A percentile compares a stretch with the other conserved stretches of the same genome.
phyloP scores from a whole-genome alignment of 495 filamentous ascomycete species.

The Penicillium roqueforti region DNA sequence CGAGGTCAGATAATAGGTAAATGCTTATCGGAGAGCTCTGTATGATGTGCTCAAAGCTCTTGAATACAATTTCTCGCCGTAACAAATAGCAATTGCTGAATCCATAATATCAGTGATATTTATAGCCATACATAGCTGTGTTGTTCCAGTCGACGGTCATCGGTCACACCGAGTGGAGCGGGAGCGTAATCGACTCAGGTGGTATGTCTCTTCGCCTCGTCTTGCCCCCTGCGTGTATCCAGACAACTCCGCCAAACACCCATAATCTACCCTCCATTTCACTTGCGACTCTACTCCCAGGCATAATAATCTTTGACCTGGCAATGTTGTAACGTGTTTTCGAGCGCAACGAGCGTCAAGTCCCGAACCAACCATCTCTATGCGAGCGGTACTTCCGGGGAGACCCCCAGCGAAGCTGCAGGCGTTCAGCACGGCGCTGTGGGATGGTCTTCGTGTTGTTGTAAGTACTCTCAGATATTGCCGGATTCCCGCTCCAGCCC shows the following conservation, averaged over 20 bases:
- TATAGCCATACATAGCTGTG: not conserved
- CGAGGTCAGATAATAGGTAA: not conserved
- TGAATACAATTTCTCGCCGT: not conserved
- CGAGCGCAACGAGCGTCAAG: constrained; percentile 28
- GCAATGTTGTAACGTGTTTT: constrained; percentile 40
- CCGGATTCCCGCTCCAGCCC: constrained; percentile 5
- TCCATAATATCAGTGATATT: not conserved
- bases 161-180: constrained; percentile 29
- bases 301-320: constrained; percentile 6
- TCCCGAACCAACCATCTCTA: constrained; percentile 40
- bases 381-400: constrained; percentile 84
- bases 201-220: constrained; percentile 15
- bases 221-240: constrained; percentile 15
- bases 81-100: not conserved
- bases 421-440: constrained; percentile 80
- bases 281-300: not conserved
- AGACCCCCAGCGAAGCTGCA: constrained; percentile 85
- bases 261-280: not conserved
- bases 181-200: constrained; percentile 28
- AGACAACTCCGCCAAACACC: constrained; percentile 9
- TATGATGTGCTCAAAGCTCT: not conserved
- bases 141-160: not conserved
- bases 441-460: constrained; percentile 75
- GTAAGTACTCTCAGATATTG: constrained; percentile 43
- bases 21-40: constrained; percentile 1